Percentiles rank a stretch among this genome's conserved stretches.
phyloP scores from a whole-genome alignment of 2,329 filamentous ascomycete genomes.

The Aureobasidium leucospermi region DNA sequence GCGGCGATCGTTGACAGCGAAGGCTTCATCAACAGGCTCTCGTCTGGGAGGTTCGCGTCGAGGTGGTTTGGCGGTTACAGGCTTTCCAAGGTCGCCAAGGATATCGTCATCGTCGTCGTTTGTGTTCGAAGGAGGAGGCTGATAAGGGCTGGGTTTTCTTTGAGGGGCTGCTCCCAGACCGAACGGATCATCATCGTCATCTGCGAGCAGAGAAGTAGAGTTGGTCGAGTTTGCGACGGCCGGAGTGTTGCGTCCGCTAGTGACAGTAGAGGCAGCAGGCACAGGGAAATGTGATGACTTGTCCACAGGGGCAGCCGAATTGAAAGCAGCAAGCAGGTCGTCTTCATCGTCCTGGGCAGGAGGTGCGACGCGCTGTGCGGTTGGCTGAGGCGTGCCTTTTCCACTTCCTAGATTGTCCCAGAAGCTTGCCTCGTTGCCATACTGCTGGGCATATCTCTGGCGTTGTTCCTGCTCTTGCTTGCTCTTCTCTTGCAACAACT shows the following conservation, averaged over 20 bases:
- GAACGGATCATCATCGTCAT: slow-evolving; percentile 79
- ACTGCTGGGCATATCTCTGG: slow-evolving; percentile 66
- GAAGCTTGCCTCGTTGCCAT: slow-evolving; percentile 62
- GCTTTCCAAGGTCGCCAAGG: slow-evolving; percentile 52
- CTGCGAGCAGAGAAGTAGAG: slow-evolving; percentile 26
- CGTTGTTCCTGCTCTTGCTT: slow-evolving; percentile 68
- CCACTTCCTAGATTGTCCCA: slow-evolving; percentile 64
- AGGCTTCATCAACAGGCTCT: slow-evolving; percentile 17
- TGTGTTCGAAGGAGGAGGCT: slow-evolving; percentile 16
- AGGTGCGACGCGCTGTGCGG: slow-evolving; percentile 20
- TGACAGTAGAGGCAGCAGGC: slow-evolving; percentile 22
- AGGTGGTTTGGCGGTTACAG: slow-evolving; percentile 43
- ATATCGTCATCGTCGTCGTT: slow-evolving; percentile 54
- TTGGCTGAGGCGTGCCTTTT: slow-evolving; percentile 37
- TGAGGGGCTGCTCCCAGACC: slow-evolving; percentile 50
- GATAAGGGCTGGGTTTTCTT: slow-evolving; percentile 17
- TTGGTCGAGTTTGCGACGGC: slow-evolving; percentile 9
- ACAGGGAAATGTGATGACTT: slow-evolving; percentile 53
- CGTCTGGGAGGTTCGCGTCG: slow-evolving; percentile 16
- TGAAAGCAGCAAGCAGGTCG: slow-evolving; percentile 56
- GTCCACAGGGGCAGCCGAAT: slow-evolving; percentile 51
- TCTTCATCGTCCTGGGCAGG: slow-evolving; percentile 37
- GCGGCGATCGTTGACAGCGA: slow-evolving; percentile 13
- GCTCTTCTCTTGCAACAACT: slow-evolving; percentile 69
- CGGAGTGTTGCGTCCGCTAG: slow-evolving; percentile 37